A percentile compares a stretch with the other conserved stretches of the same genome.
Conservation (phyloP, 306 rosid genomes). For the Nissolia schottii region DNA sequence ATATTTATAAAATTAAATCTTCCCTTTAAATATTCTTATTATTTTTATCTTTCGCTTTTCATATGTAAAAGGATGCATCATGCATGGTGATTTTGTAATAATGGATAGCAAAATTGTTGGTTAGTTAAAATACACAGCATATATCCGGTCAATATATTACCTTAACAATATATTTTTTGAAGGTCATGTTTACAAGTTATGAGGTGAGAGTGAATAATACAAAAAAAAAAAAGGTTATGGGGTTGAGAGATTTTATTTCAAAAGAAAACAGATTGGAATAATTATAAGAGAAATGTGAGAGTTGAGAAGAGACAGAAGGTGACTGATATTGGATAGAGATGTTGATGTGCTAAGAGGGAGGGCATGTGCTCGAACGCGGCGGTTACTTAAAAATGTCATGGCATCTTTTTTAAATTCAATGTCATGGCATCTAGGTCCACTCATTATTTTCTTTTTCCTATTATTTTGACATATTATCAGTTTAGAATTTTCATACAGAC, state of each 20-base stretch:
- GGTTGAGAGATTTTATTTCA: neutral
- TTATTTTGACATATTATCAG: no score
- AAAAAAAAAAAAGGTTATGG: neutral
- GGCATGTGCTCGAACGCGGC: constrained; percentile 18
- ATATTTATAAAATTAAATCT: no score
- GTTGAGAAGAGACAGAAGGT: neutral
- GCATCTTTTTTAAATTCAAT: neutral
- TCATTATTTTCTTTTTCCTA: no score
- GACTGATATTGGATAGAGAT: neutral
- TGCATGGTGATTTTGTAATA: neutral
- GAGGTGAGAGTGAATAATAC: neutral
- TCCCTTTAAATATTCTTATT: no score
- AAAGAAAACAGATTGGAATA: neutral
- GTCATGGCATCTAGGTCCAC: no score
- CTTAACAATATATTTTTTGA: neutral
- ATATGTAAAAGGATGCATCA: neutral
- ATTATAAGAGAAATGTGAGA: neutral
- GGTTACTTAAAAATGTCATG: neutral
- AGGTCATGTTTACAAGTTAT: neutral
- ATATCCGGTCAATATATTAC: neutral
- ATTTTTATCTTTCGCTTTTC: no score
- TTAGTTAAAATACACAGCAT: neutral
- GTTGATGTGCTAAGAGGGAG: neutral
- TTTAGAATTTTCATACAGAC: no score
- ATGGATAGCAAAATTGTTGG: neutral